Evolutionary conservation across 1,139 yeast species (phyloP).

Genomic region (Yamadazyma jaroonii): DNA sequence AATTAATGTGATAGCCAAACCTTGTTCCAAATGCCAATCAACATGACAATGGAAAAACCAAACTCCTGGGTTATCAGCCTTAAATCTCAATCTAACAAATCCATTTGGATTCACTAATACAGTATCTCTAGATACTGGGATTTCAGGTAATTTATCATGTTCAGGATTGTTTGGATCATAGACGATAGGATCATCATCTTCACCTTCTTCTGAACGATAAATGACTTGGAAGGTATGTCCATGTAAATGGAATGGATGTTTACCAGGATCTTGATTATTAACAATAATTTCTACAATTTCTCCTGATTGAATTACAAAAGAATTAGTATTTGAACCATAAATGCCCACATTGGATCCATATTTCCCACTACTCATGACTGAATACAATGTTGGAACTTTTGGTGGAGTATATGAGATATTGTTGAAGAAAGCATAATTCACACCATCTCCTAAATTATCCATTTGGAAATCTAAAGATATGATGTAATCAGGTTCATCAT

Average conservation of each 20-base stretch:
- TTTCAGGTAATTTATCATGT: slow-evolving; percentile 34
- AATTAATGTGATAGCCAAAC: slow-evolving; percentile 49
- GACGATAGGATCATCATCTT: slow-evolving; percentile 31
- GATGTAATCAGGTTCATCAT: slow-evolving; percentile 64
- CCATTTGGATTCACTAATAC: slow-evolving; percentile 65
- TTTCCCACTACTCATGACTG: slow-evolving; percentile 68
- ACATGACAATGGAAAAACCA: slow-evolving; percentile 69
- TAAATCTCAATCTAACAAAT: slow-evolving; percentile 57
- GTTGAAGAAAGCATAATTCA: slow-evolving; percentile 89
- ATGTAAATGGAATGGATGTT: slow-evolving; percentile 87
- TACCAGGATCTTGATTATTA: slow-evolving; percentile 72
- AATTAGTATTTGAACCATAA: slow-evolving; percentile 76
- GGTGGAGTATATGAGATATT: slow-evolving; percentile 75
- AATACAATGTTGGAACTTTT: slow-evolving; percentile 75
- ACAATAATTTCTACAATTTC: slow-evolving; percentile 66
- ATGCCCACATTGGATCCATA: slow-evolving; percentile 41
- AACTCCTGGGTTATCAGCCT: slow-evolving; percentile 60
- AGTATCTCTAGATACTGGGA: slow-evolving; percentile 72
- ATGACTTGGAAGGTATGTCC: slow-evolving; percentile 73
- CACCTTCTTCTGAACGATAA: slow-evolving; percentile 33
- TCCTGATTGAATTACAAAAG: slow-evolving; percentile 67
- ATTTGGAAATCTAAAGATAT: slow-evolving; percentile 67
- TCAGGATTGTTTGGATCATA: slow-evolving; percentile 35
- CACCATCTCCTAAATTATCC: slow-evolving; percentile 79
- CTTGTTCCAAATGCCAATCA: slow-evolving; percentile 65